These are phyloP conservation scores for Pyricularia grisea DNA, from an alignment of 2,329 filamentous ascomycete genomes.

Conservation along the genomic window DNA sequence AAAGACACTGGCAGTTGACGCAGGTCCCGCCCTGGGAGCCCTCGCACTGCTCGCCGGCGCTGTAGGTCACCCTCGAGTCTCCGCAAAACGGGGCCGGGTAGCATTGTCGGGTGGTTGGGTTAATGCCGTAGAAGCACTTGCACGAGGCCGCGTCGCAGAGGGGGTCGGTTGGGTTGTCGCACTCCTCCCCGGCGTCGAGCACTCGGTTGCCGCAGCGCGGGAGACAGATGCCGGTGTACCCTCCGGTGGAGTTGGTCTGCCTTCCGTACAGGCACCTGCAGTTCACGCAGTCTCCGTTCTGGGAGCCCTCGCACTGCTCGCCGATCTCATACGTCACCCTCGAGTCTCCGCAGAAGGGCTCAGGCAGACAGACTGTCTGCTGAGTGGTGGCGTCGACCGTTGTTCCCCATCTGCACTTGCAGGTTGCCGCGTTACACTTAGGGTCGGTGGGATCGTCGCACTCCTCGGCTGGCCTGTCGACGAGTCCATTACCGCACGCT, in stretches of 20 bases:
- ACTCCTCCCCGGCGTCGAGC: not conserved
- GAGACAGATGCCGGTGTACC: not conserved
- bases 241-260: not conserved
- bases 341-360: not conserved
- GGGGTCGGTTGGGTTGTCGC: not conserved
- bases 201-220: not conserved
- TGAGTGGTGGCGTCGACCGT: not conserved
- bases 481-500: not conserved
- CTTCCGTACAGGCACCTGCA: not conserved
- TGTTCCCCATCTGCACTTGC: not conserved
- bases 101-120: not conserved
- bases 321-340: not conserved
- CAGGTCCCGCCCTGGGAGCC: not conserved
- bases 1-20: not conserved
- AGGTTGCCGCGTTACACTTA: not conserved
- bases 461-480: not conserved
- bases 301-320: not conserved
- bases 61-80: not conserved
- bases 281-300: not conserved
- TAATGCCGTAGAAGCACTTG: not conserved
- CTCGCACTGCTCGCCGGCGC: not conserved
- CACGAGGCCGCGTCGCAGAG: not conserved
- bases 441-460: not conserved
- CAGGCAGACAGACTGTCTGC: not conserved
- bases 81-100: not conserved